phyloP scores from a whole-genome alignment of 768 basidiomycete genomes.

The Lactarius psammicola region DNA sequence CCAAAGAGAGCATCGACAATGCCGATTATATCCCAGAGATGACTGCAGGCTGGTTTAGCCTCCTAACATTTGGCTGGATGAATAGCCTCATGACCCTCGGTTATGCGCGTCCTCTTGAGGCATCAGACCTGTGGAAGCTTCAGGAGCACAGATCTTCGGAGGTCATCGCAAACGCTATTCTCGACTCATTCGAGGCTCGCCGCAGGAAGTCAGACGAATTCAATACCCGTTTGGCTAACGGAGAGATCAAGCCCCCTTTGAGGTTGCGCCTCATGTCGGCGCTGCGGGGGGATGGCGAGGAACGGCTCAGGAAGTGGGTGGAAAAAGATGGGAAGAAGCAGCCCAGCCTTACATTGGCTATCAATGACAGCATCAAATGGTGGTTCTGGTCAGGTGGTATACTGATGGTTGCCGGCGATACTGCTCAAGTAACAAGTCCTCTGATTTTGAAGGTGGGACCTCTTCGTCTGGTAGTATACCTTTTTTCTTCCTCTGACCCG shows the following conservation, averaged over 20 bases:
- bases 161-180: conserved; percentile 60
- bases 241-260: conserved; percentile 58
- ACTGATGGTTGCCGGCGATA: conserved; percentile 59
- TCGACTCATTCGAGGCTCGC: conserved; percentile 60
- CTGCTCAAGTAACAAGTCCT: conserved; percentile 70
- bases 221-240: conserved; percentile 64
- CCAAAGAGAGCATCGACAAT: conserved; percentile 57
- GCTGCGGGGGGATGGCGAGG: conserved; percentile 49
- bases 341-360: conserved; percentile 63
- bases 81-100: conserved; percentile 69
- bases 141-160: conserved; percentile 59
- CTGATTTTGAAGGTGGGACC: conserved; percentile 69
- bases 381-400: conserved; percentile 75
- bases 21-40: conserved; percentile 63
- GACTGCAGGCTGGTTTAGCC: conserved; percentile 55
- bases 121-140: conserved; percentile 77
- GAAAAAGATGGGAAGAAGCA: conserved; percentile 58
- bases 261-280: conserved; percentile 56
- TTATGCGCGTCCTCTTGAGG: conserved; percentile 77
- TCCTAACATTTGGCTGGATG: conserved; percentile 75
- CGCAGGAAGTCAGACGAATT: conserved; percentile 58
- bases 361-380: conserved; percentile 77
- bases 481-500: neutral
- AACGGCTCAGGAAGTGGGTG: conserved; percentile 63
- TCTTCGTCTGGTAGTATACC: neutral